Conservation (phyloP, 2,329 filamentous ascomycete species). For the Paecilomyces fulvus region DNA sequence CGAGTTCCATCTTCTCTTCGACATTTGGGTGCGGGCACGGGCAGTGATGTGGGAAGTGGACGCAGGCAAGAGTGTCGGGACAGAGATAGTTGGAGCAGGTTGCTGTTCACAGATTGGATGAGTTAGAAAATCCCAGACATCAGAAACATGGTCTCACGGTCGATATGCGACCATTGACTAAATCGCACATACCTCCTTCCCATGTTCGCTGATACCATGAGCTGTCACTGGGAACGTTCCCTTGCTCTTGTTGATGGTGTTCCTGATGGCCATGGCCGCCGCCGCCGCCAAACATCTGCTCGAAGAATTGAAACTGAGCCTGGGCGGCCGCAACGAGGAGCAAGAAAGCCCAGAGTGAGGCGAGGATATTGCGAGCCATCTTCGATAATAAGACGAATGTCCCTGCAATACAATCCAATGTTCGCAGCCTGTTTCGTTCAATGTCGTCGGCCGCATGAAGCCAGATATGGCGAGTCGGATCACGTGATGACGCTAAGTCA, state of each 20-base stretch:
- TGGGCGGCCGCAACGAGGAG: constrained; percentile 51
- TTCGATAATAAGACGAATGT: background rate
- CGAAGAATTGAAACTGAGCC: constrained; percentile 95
- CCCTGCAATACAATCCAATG: background rate
- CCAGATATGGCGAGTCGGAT: constrained; percentile 15
- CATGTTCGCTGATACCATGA: constrained; percentile 67
- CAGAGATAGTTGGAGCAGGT: constrained; percentile 90
- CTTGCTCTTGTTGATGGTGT: constrained; percentile 49
- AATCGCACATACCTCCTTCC: constrained; percentile 48
- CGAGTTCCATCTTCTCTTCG: constrained; percentile 66
- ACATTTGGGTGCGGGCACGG: constrained; percentile 73
- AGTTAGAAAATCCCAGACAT: constrained; percentile 10
- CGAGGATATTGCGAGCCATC: constrained; percentile 21
- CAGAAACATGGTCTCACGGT: constrained; percentile 8
- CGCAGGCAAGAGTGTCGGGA: constrained; percentile 86
- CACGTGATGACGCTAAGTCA: constrained; percentile 7
- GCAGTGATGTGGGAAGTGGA: constrained; percentile 94
- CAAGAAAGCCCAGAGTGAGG: constrained; percentile 40
- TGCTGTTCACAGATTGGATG: constrained; percentile 40
- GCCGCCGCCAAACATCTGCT: constrained; percentile 81
- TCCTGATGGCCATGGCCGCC: constrained; percentile 42
- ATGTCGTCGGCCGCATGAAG: constrained; percentile 14
- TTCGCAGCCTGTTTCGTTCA: background rate
- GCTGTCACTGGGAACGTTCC: constrained; percentile 78
- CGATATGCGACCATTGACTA: background rate